These are phyloP conservation scores for Sarocladium kiliense DNA, from an alignment of 2,329 filamentous ascomycete species.

Conservation along the genomic window DNA sequence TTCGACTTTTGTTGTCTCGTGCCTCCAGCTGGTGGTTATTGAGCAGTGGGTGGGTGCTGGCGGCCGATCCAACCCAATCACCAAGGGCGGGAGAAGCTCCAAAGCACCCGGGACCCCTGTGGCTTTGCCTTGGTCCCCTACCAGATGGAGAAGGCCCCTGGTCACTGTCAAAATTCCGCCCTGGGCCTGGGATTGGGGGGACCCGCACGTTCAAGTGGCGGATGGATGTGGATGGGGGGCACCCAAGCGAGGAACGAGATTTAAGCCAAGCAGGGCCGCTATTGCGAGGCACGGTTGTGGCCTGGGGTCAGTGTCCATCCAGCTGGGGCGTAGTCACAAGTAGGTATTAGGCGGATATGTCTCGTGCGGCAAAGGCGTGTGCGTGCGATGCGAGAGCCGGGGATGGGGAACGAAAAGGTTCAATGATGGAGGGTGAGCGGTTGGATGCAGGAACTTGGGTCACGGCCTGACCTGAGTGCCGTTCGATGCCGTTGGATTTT, in stretches of 20 bases:
- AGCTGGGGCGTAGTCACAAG: neutral
- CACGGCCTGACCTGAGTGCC: neutral
- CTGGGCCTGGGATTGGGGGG: neutral
- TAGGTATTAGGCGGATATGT: constrained; percentile 1
- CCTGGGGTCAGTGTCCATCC: neutral
- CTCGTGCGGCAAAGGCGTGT: neutral
- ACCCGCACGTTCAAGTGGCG: neutral
- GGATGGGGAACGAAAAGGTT: neutral
- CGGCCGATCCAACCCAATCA: constrained; percentile 4
- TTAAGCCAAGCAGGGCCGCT: constrained; percentile 3
- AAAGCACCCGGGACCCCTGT: neutral
- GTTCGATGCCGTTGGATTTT: neutral
- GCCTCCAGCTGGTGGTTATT: neutral
- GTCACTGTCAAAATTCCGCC: constrained; percentile 9
- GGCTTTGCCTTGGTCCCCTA: constrained; percentile 7
- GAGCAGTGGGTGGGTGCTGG: neutral
- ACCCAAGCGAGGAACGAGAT: constrained; percentile 5
- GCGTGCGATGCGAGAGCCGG: neutral
- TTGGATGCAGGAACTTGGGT: neutral
- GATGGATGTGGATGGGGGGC: neutral
- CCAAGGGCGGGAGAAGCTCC: neutral
- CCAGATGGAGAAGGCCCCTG: constrained; percentile 2
- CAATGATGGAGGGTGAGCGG: neutral
- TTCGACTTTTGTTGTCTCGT: neutral
- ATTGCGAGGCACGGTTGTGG: neutral